Evolutionary conservation across 2,329 filamentous ascomycete species (phyloP), one percentile per base, ranked within the genome.

Genomic region (Talaromyces sp.): DNA sequence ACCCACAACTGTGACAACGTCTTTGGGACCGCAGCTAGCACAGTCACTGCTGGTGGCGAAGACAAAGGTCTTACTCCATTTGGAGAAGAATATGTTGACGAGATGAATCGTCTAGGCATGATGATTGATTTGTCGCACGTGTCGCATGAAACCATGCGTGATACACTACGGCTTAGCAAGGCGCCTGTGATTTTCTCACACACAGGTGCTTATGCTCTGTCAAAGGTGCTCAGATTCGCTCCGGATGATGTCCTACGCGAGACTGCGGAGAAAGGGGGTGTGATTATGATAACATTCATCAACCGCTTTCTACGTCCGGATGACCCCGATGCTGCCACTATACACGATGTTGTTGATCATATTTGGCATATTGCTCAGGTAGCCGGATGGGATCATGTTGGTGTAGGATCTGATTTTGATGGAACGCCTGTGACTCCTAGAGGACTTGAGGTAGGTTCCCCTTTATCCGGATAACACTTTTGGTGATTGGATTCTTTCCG

Each of bases 331-430:
- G 67, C 70, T 47, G 71, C 70, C 16, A 75, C 70, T 0, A 69
- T 75, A 36, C 67, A 75, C 28, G 63, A 65, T 40, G 73, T 78
- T 1, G 70, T 74, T 4, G 74, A 78, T 56, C 63, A 64, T 31
- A 64, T 64, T 28, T 53, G 55, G 54, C 52, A 60, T 47, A 56
- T 63, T 59, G 63, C 57, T 2, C 47, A 64, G 47, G 33, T 62
- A 2, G 61, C 57, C 34, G 61, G 63, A 28, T 64, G 61, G 58
- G 63, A 64, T 34, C 53, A 63, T 50, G 61, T 64, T 16, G 61
- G 63, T 18, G 52, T 64, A 14, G 61, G 63, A 28, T 63, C 61
- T 16, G 63, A 64, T 40, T 64, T 60, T 50, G 61, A 63, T 36
- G 61, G 63, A 12, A 64, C 62, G 28, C 59, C 59, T 52, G 59